phyloP scores from a whole-genome alignment of 768 basidiomycete genomes.

The Tephrocybe rancida region DNA sequence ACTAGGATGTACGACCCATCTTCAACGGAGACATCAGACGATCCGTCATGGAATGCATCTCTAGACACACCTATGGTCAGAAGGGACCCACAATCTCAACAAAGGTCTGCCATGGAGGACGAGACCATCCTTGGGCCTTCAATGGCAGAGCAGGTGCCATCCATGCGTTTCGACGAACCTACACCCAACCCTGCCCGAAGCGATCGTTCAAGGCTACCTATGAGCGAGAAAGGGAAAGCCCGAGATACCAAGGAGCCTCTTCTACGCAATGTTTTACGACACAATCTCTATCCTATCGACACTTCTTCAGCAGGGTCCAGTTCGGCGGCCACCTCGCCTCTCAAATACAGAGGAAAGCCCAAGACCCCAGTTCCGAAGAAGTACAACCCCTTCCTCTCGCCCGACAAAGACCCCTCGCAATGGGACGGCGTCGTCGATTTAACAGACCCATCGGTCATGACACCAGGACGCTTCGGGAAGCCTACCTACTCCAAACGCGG shows the following conservation, averaged over 20 bases:
- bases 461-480: slow-evolving; percentile 39
- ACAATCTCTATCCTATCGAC: slow-evolving; percentile 49
- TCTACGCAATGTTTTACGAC: slow-evolving; percentile 52
- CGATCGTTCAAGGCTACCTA: slow-evolving; percentile 21
- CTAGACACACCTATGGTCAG: slow-evolving; percentile 75
- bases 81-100: slow-evolving; percentile 63
- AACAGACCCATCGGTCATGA: slow-evolving; percentile 51
- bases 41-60: slow-evolving; percentile 72
- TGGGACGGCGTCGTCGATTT: slow-evolving; percentile 83
- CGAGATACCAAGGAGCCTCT: slow-evolving; percentile 43
- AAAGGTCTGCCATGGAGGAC: slow-evolving; percentile 52
- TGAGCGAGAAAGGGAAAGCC: slow-evolving; percentile 46
- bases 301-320: slow-evolving; percentile 35
- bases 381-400: slow-evolving; percentile 63
- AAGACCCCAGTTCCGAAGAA: slow-evolving; percentile 60
- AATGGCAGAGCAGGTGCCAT: slow-evolving; percentile 17
- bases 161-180: slow-evolving; percentile 22
- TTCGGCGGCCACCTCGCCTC: slow-evolving; percentile 44
- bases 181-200: slow-evolving; percentile 16
- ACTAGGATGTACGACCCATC: slow-evolving; percentile 40
- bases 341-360: slow-evolving; percentile 51
- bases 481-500: slow-evolving; percentile 10
- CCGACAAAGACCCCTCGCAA: slow-evolving; percentile 46
- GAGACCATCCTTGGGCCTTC: slow-evolving; percentile 20
- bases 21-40: slow-evolving; percentile 40